These are phyloP conservation scores for Mycena indigotica DNA, from an alignment of 768 basidiomycete genomes.

Conservation along the genomic window DNA sequence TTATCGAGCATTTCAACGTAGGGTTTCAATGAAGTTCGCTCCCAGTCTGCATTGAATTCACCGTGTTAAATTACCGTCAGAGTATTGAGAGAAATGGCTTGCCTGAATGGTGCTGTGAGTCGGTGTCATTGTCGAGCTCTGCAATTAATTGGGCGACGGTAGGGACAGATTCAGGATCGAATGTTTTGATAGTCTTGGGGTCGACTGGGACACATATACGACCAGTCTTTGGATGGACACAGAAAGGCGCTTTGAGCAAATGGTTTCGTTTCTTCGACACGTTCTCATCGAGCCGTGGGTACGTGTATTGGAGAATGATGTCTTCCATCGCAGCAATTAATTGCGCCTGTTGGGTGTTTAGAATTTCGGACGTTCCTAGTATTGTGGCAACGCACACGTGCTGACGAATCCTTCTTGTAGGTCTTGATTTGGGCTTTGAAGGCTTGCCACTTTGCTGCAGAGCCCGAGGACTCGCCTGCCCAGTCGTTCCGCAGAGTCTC, in stretches of 20 bases:
- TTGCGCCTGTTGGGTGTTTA: constrained; percentile 27
- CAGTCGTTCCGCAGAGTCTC: constrained; percentile 58
- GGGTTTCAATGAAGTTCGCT: constrained; percentile 81
- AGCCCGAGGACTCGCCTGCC: constrained; percentile 55
- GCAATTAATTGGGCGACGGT: constrained; percentile 81
- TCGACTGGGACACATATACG: constrained; percentile 94
- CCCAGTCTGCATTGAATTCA: constrained; percentile 60
- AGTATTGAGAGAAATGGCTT: constrained; percentile 9
- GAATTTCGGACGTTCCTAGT: constrained; percentile 4
- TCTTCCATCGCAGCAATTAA: constrained; percentile 71
- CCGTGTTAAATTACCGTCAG: not conserved
- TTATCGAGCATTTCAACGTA: constrained; percentile 89
- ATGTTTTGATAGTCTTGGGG: constrained; percentile 69
- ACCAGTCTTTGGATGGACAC: constrained; percentile 94
- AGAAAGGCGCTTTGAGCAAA: constrained; percentile 96
- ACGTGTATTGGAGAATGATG: constrained; percentile 89
- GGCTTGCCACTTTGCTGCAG: constrained; percentile 75
- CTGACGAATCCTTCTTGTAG: constrained; percentile 31
- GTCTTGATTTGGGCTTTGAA: constrained; percentile 46
- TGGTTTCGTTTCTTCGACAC: constrained; percentile 98
- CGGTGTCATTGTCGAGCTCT: constrained; percentile 63
- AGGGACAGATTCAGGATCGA: constrained; percentile 85
- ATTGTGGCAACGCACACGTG: constrained; percentile 33
- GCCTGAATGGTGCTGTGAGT: constrained; percentile 55
- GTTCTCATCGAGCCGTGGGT: constrained; percentile 94